Evolutionary conservation across 768 basidiomycete species (phyloP).

Genomic region (Dioszegia aurantiaca): DNA sequence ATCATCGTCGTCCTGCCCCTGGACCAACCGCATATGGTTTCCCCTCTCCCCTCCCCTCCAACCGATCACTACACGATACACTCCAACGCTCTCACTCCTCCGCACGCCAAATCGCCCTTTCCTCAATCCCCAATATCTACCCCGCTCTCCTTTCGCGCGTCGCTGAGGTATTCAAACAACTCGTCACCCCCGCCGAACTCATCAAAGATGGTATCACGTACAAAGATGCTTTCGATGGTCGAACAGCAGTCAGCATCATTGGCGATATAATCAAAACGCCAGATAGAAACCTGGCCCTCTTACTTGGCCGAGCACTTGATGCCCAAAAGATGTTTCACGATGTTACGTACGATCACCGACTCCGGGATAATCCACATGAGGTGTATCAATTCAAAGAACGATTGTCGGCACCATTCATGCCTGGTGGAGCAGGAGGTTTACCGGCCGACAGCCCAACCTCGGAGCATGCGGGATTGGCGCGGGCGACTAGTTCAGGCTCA

Average conservation of each 20-base stretch:
- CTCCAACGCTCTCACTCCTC: conserved; percentile 35
- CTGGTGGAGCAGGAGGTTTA: conserved; percentile 52
- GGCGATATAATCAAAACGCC: conserved; percentile 98
- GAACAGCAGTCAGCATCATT: conserved; percentile 94
- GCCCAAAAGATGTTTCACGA: conserved; percentile 99
- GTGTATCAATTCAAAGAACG: conserved; percentile 89
- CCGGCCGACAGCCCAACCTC: conserved; percentile 36
- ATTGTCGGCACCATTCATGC: conserved; percentile 75
- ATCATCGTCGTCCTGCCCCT: background rate
- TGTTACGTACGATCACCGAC: conserved; percentile 94
- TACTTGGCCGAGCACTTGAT: conserved; percentile 92
- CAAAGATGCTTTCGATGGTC: conserved; percentile 92
- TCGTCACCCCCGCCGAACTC: conserved; percentile 71
- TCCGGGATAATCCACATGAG: conserved; percentile 82
- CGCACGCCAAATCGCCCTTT: conserved; percentile 53
- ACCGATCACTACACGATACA: conserved; percentile 34
- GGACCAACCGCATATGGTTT: conserved; percentile 25
- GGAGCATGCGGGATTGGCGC: conserved; percentile 29
- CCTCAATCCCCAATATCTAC: conserved; percentile 75
- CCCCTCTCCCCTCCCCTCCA: conserved; percentile 39
- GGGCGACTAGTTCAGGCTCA: conserved; percentile 5
- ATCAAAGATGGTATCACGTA: conserved; percentile 94
- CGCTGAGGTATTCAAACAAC: conserved; percentile 84
- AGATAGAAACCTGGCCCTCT: conserved; percentile 88
- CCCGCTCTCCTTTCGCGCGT: conserved; percentile 94